Evolutionary conservation across 2,329 filamentous ascomycete species (phyloP).

Genomic region (Aspergillus piperis): DNA sequence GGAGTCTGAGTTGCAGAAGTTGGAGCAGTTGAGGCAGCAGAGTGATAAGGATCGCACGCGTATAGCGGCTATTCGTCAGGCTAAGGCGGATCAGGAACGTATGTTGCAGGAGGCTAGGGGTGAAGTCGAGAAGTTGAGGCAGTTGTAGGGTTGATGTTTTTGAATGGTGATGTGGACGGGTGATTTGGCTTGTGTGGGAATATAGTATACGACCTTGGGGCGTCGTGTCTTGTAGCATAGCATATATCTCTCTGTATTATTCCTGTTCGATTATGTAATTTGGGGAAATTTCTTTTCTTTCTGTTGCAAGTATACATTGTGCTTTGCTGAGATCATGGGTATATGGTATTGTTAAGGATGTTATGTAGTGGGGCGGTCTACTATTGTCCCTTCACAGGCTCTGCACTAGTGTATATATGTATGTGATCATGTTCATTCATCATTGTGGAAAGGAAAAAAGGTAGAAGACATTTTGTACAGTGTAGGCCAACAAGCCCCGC

Average conservation of each 20-base stretch:
- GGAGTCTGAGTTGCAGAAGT: conserved; percentile 36
- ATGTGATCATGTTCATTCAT: neutral
- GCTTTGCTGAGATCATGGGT: too few relatives aligned
- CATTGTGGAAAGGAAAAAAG: neutral
- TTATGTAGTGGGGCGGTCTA: neutral
- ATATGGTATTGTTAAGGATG: neutral
- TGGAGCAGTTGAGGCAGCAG: conserved; percentile 37
- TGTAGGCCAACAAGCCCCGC: neutral
- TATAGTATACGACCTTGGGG: conserved; percentile 7
- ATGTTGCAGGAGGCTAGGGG: conserved; percentile 48
- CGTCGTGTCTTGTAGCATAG: conserved; percentile 28
- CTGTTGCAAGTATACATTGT: neutral
- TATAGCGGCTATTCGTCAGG: conserved; percentile 42
- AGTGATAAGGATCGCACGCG: conserved; percentile 43
- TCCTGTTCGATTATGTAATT: conserved; percentile 23
- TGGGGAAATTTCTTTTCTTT: conserved; percentile 14
- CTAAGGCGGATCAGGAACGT: conserved; percentile 48
- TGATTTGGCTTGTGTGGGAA: conserved; percentile 5
- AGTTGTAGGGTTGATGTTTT: conserved; percentile 26
- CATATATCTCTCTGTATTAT: conserved; percentile 16
- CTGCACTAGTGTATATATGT: neutral
- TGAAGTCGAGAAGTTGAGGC: conserved; percentile 45
- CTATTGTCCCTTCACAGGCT: too few relatives aligned
- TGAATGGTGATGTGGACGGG: neutral
- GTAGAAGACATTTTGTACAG: neutral